phyloP scores from a whole-genome alignment of 129 eudicot species.

The Pseudognaphalium luteoalbum region DNA sequence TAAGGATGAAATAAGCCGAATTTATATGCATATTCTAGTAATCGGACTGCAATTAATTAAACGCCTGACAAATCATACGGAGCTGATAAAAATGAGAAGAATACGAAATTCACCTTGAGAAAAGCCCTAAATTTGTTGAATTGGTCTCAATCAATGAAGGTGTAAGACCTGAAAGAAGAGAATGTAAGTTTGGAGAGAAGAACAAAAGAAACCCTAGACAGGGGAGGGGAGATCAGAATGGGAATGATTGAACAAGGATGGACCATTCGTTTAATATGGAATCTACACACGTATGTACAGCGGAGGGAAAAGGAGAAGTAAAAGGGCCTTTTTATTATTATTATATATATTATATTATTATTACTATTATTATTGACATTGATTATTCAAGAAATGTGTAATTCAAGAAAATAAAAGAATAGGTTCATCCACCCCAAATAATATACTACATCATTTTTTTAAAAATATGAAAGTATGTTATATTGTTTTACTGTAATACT shows the following conservation, averaged over 20 bases:
- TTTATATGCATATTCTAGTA: neutral
- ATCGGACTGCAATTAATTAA: neutral
- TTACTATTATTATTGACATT: too few relatives aligned
- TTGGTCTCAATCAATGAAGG: neutral
- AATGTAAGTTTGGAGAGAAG: neutral
- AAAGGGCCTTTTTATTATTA: too few relatives aligned
- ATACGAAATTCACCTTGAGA: neutral
- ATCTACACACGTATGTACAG: neutral
- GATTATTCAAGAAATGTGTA: too few relatives aligned
- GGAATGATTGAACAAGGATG: neutral
- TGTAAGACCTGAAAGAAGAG: neutral
- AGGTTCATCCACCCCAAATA: too few relatives aligned
- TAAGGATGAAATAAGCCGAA: neutral
- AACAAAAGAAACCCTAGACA: neutral
- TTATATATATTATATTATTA: too few relatives aligned
- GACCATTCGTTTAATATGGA: neutral
- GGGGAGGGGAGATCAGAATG: neutral
- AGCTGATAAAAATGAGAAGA: neutral
- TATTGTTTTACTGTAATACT: too few relatives aligned
- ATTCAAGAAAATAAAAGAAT: too few relatives aligned
- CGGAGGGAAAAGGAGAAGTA: too few relatives aligned
- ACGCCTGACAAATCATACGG: neutral
- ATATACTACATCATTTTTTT: too few relatives aligned
- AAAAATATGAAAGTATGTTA: too few relatives aligned
- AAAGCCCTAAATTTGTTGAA: neutral